Conservation (phyloP, 805 yeast species). For the Ogataea ramenticola region DNA sequence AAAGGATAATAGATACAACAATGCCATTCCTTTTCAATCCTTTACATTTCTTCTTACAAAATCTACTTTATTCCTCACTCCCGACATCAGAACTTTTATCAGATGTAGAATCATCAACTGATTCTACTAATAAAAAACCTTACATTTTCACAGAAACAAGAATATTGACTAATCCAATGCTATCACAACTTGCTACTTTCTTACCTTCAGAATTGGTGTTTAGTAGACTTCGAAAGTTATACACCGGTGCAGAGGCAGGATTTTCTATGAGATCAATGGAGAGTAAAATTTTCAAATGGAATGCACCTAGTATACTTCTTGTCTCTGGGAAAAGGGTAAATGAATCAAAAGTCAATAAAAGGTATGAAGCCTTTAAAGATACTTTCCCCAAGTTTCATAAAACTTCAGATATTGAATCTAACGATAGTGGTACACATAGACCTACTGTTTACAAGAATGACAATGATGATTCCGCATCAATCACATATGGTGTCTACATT, state of each 20-base stretch:
- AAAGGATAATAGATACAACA: slow-evolving; percentile 11
- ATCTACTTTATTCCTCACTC: neutral
- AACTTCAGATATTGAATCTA: neutral
- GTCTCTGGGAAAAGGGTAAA: slow-evolving; percentile 56
- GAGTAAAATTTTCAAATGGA: slow-evolving; percentile 81
- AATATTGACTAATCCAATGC: slow-evolving; percentile 29
- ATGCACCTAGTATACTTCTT: slow-evolving; percentile 71
- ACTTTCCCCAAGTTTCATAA: slow-evolving; percentile 37
- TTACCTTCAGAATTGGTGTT: slow-evolving; percentile 33
- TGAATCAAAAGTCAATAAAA: slow-evolving; percentile 29
- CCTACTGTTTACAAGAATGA: slow-evolving; percentile 1
- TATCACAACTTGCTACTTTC: slow-evolving; percentile 32
- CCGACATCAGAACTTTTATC: neutral
- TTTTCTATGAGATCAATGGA: slow-evolving; percentile 86
- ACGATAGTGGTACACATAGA: neutral
- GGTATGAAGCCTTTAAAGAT: slow-evolving; percentile 44
- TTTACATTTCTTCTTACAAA: neutral
- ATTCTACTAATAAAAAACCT: neutral
- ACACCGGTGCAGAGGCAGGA: slow-evolving; percentile 69
- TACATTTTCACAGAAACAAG: slow-evolving; percentile 22
- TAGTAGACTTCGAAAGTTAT: slow-evolving; percentile 51
- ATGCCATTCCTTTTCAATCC: slow-evolving; percentile 40
- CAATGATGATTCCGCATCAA: slow-evolving; percentile 29
- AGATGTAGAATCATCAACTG: neutral
- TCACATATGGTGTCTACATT: slow-evolving; percentile 59